Evolutionary conservation across 75 land plant genomes (phyloP).

Genomic region (Pinus albicaulis): DNA sequence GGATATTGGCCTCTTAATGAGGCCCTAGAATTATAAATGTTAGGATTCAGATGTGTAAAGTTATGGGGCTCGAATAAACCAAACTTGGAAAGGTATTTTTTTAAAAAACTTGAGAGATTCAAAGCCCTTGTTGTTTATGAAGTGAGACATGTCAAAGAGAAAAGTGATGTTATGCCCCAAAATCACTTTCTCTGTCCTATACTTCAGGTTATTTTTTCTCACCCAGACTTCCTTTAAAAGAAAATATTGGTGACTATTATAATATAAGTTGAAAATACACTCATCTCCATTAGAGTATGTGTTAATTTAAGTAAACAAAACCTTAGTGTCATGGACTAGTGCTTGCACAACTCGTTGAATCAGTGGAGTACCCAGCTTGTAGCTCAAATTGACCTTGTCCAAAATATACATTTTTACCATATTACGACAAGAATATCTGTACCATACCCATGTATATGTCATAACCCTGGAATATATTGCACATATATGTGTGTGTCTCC

Average conservation of each 20-base stretch:
- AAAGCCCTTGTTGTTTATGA: slow-evolving; percentile 16
- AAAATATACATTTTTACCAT: too few relatives aligned
- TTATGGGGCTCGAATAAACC: slow-evolving; percentile 44
- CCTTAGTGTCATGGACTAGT: neutral
- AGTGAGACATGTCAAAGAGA: neutral
- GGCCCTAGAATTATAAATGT: slow-evolving; percentile 41
- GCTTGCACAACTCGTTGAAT: too few relatives aligned
- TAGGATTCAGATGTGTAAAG: slow-evolving; percentile 48
- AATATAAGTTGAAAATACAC: too few relatives aligned
- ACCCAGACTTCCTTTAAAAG: neutral
- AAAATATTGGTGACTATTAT: neutral
- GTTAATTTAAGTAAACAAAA: neutral
- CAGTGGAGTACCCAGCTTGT: neutral
- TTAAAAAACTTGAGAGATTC: slow-evolving; percentile 41
- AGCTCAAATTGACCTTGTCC: neutral
- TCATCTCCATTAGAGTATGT: neutral
- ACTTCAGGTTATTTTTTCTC: slow-evolving; percentile 31
- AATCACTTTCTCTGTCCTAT: slow-evolving; percentile 53
- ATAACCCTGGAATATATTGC: too few relatives aligned
- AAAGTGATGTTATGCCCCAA: slow-evolving; percentile 9
- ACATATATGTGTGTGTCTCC: too few relatives aligned
- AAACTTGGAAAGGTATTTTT: slow-evolving; percentile 22
- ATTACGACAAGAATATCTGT: neutral
- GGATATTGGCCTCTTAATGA: slow-evolving; percentile 55
- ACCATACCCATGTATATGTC: too few relatives aligned